phyloP scores from a whole-genome alignment of 139 green algal species.

The Chloropicon primus region DNA sequence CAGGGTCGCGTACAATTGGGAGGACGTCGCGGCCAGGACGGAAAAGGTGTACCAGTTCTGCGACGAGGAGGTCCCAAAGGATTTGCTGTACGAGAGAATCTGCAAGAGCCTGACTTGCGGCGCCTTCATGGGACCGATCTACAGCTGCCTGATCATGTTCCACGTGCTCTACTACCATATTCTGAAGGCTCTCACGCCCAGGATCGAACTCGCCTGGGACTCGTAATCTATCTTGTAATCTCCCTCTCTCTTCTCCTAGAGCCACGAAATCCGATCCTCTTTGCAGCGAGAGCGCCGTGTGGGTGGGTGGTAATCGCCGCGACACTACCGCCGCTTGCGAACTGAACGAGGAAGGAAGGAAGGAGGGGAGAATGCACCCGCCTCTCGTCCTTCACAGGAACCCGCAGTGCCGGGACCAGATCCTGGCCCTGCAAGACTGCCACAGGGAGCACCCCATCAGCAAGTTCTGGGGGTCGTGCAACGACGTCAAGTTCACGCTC shows the following conservation, averaged over 20 bases:
- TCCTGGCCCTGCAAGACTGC: neutral
- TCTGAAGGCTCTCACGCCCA: neutral
- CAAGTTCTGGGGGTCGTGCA: neutral
- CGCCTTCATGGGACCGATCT: neutral
- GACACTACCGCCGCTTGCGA: too few species aligned
- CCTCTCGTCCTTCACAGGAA: neutral
- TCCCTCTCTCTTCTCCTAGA: too few species aligned
- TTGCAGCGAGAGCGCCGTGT: too few species aligned
- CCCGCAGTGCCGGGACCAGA: neutral
- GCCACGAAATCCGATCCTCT: too few species aligned
- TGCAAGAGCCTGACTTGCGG: neutral
- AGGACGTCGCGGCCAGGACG: conserved; percentile 59
- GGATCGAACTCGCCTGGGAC: neutral
- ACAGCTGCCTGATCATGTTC: neutral
- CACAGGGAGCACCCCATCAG: neutral
- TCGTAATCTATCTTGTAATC: too few species aligned
- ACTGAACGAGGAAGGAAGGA: neutral
- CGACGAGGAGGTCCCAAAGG: too few species aligned
- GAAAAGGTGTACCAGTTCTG: conserved; percentile 54
- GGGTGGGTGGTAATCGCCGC: too few species aligned
- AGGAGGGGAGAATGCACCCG: neutral
- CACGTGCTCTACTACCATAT: neutral
- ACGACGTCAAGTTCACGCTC: neutral
- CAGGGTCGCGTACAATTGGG: conserved; percentile 78
- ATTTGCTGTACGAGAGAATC: neutral